A percentile compares a stretch with the other conserved stretches of the same genome.
Evolutionary conservation across 1,284 basidiomycete genomes (phyloP).

Genomic region (Naganishia sp.): DNA sequence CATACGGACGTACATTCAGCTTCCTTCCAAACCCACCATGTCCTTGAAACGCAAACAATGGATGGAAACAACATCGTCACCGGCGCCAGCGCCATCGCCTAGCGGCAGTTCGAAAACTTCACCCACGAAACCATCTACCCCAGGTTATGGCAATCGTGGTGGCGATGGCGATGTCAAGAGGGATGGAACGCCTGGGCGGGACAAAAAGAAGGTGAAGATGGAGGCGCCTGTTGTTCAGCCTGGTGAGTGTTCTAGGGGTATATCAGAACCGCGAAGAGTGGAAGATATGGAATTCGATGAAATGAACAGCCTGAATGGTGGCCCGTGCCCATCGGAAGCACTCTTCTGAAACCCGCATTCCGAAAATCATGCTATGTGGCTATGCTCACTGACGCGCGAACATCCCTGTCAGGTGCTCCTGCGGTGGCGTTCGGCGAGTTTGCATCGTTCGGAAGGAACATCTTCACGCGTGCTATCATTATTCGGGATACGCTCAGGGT

Average conservation of each 20-base stretch:
- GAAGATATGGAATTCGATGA: too few relatives aligned
- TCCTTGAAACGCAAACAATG: conserved; percentile 26
- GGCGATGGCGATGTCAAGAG: neutral
- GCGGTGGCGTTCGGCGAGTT: conserved; percentile 22
- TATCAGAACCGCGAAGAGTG: too few relatives aligned
- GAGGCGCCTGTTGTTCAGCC: neutral
- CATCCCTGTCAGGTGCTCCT: neutral
- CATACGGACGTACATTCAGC: neutral
- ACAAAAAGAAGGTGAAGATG: conserved; percentile 26
- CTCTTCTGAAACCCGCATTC: too few relatives aligned
- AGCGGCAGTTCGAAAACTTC: conserved; percentile 8
- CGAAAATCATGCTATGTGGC: neutral
- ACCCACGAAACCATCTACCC: conserved; percentile 19
- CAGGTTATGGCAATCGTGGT: neutral
- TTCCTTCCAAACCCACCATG: neutral
- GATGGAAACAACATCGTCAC: conserved; percentile 11
- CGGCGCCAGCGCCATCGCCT: neutral
- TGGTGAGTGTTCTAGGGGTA: neutral
- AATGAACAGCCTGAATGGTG: too few relatives aligned
- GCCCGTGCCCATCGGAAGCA: too few relatives aligned
- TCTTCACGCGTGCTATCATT: conserved; percentile 24
- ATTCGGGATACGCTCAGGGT: conserved; percentile 22
- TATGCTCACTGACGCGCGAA: neutral
- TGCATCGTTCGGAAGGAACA: conserved; percentile 21
- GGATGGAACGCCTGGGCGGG: conserved; percentile 11